Evolutionary conservation across 2,329 filamentous ascomycete genomes (phyloP).

Genomic region (Emergomyces orientalis): DNA sequence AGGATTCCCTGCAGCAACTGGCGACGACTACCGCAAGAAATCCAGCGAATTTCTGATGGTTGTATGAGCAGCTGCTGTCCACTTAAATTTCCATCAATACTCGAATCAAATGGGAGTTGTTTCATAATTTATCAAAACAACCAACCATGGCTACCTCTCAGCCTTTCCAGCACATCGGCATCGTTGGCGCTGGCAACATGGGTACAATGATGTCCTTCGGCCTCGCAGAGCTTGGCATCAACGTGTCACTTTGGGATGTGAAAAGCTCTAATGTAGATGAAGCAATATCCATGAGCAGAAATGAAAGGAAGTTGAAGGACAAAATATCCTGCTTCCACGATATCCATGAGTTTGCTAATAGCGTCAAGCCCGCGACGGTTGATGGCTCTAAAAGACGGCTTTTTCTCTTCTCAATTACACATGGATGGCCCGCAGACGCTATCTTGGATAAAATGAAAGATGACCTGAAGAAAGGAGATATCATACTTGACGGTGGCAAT

Average conservation of each 20-base stretch:
- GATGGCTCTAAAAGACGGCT: conserved; percentile 19
- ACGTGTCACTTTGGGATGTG: conserved; percentile 34
- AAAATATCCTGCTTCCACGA: conserved; percentile 28
- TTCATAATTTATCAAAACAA: not conserved
- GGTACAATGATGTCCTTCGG: conserved; percentile 37
- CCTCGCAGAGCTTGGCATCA: conserved; percentile 31
- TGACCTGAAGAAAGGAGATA: conserved; percentile 50
- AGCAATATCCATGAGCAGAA: conserved; percentile 20
- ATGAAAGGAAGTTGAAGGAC: conserved; percentile 21
- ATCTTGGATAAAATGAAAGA: conserved; percentile 36
- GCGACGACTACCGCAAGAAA: too few relatives aligned
- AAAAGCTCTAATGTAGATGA: conserved; percentile 27
- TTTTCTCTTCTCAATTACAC: conserved; percentile 35
- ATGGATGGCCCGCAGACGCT: conserved; percentile 31
- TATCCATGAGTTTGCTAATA: conserved; percentile 29
- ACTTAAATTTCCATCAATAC: not conserved
- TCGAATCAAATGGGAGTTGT: not conserved
- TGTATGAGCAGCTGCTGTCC: not conserved
- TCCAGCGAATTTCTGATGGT: too few relatives aligned
- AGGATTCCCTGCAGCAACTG: too few relatives aligned
- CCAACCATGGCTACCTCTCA: conserved; percentile 2
- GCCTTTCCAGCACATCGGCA: conserved; percentile 29
- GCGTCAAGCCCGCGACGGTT: conserved; percentile 20
- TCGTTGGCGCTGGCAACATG: conserved; percentile 36
- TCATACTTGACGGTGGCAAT: conserved; percentile 61